Evolutionary conservation across 257 asterid species (phyloP).

Genomic region (Primulina tabacum): DNA sequence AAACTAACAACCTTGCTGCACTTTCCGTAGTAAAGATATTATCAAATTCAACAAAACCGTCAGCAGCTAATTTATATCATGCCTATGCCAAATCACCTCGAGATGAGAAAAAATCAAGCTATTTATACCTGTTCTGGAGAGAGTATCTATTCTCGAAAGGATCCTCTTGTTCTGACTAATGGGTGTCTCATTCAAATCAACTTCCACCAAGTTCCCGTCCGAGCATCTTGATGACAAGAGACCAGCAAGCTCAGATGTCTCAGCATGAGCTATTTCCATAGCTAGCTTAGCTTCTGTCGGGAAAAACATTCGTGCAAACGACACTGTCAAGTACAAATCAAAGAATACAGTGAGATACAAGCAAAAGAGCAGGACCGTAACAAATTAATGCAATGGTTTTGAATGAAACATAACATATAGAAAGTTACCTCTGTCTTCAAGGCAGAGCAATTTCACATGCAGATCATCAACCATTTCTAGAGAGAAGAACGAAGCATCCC

Average conservation of each 20-base stretch:
- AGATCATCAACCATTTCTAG: slow-evolving; percentile 54
- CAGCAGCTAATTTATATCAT: background rate
- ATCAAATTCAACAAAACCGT: too few species aligned
- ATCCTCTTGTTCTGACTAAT: slow-evolving; percentile 45
- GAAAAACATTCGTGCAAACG: slow-evolving; percentile 64
- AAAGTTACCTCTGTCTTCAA: slow-evolving; percentile 69
- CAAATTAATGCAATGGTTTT: background rate
- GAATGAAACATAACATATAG: slow-evolving; percentile 4
- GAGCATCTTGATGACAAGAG: slow-evolving; percentile 52
- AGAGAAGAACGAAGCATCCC: slow-evolving; percentile 34
- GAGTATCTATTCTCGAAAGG: slow-evolving; percentile 50
- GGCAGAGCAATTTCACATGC: slow-evolving; percentile 47
- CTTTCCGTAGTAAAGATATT: background rate
- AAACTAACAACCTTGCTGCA: background rate
- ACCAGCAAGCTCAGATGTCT: slow-evolving; percentile 48
- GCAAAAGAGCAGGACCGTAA: background rate
- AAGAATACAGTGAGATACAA: slow-evolving; percentile 2
- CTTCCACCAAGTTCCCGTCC: slow-evolving; percentile 61
- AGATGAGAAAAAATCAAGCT: slow-evolving; percentile 2
- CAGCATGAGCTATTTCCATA: slow-evolving; percentile 76
- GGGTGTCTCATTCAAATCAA: slow-evolving; percentile 77
- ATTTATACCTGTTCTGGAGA: slow-evolving; percentile 61
- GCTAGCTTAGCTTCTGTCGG: slow-evolving; percentile 79
- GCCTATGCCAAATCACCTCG: background rate
- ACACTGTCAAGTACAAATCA: slow-evolving; percentile 40